Base-by-base conservation (phyloP, 2,329 filamentous ascomycete species). In the Cladosporium sp. region DNA sequence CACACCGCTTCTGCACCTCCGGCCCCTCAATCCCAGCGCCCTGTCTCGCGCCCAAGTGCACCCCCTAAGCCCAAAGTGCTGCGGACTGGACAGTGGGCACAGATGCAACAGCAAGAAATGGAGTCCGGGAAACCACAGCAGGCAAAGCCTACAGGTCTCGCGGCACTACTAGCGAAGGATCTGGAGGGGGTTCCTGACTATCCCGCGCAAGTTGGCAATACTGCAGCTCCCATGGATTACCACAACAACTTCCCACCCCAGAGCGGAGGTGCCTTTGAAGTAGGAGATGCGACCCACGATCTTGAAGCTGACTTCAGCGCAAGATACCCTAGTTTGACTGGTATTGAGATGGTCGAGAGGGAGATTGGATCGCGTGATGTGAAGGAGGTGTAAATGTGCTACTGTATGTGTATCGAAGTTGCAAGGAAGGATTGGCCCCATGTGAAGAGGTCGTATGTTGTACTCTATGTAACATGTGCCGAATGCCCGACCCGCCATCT, bases 301-400 rank as follows among this genome's bases (percentile, higher is more conserved):
- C 34, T 59, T 15, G 83, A 87, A 61, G 74, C 75, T 20, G 82
- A 90, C 68, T 97, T 97, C 71, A 87, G 86, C 60, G 91, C 91
- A 73, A 80, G 91, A 58, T 97, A 91, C 73, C 93, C 93, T 0
- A 95, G 89, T 70, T 76, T 97, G 58, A 87, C 86, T 57, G 83
- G 90, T 9, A 83, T 97, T 64, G 92, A 97, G 76, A 89, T 93
- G 85, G 88, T 91, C n/a, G 89, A 94, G 75, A 64, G 58, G 45
- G 66, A 69, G 28, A 64, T 68, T 57, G 59, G 57, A 15, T 35
- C 36, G 5, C n/a, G 54, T 8, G 45, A 45, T 49, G 54, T 56
- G 44, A 50, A 34, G 17, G 54, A 56, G 36, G 54, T 56, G 24
- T 56, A 56, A 19, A 36, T 35, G 47, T 48, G 13, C 45, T 17